Evolutionary conservation across 331 rosid species (phyloP), one percentile per base, ranked within the genome.

Genomic region (Cydonia oblonga): DNA sequence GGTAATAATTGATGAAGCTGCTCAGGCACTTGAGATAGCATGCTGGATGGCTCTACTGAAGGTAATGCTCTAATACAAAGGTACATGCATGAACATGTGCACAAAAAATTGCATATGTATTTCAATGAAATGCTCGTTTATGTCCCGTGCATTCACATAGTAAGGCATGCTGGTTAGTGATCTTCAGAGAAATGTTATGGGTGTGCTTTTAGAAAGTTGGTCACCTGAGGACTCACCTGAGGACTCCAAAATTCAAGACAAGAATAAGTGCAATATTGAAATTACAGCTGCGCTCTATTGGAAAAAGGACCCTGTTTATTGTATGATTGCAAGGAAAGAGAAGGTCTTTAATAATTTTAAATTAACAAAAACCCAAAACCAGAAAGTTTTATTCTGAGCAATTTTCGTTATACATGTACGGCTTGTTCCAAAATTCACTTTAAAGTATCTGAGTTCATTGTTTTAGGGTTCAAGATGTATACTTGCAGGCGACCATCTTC

Each of bases 401-500:
- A 18, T 20, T 38, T 38, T 42, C 4, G 12, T 60, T 11, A 74
- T 28, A 23, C 74, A 49, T 66, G n/a, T 71, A 61, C 18, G 28
- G 64, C 35, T 42, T 49, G n/a, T 61, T 35, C 71, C 65, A 20
- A 57, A 56, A 67, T 40, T 32, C 66, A 81, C 66, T 83, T 76
- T 57, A 65, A 64, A 64, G 68, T 25, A 38, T 70, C 77, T 80
- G 70, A 80, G 67, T 84, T 88, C 70, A 46, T 85, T 85, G 81
- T 87, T 91, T 78, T 78, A 95, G 98, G 98, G 95, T 67, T 85
- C 98, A 76, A 91, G 97, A 87, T 95, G 98, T 82, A 84, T 95
- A 81, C 98, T 95, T 85, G 87, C 92, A 44, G 98, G 98, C 74
- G 98, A 95, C 79, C 98, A 95, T 84, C 97, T 95, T 81, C 98